Evolutionary conservation across 2,329 filamentous ascomycete genomes (phyloP).

Genomic region (Waltergamsia citrina): DNA sequence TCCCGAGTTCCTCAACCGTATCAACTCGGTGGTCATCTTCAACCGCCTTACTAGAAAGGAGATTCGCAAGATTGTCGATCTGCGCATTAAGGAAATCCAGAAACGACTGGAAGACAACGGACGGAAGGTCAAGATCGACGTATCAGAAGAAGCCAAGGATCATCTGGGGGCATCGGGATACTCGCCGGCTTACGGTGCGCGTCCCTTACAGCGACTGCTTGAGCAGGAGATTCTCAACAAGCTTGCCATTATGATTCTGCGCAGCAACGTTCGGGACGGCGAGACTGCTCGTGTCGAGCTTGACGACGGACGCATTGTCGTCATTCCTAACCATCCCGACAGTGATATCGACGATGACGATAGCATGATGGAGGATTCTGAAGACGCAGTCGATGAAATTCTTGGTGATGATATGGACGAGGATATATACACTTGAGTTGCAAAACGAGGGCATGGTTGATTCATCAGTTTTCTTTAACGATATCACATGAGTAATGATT

Average conservation of each 20-base stretch:
- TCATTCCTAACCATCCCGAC: slow-evolving; percentile 71
- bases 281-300: slow-evolving; percentile 75
- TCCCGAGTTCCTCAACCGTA: slow-evolving; percentile 96
- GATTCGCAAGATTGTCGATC: slow-evolving; percentile 92
- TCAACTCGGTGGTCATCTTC: slow-evolving; percentile 94
- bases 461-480: too few relatives aligned
- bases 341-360: slow-evolving; percentile 66
- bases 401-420: slow-evolving; percentile 51
- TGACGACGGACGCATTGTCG: slow-evolving; percentile 67
- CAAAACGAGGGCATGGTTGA: slow-evolving; percentile 10
- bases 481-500: too few relatives aligned
- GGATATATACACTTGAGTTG: slow-evolving; percentile 35
- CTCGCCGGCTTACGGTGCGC: slow-evolving; percentile 88
- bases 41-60: slow-evolving; percentile 85
- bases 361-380: slow-evolving; percentile 51
- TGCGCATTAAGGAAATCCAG: slow-evolving; percentile 83
- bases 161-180: slow-evolving; percentile 89
- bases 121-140: slow-evolving; percentile 76
- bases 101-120: slow-evolving; percentile 78
- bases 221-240: slow-evolving; percentile 96
- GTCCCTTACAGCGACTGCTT: slow-evolving; percentile 80
- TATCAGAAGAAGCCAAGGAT: slow-evolving; percentile 79
- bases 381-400: slow-evolving; percentile 64
- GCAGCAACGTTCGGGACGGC: slow-evolving; percentile 76
- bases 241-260: slow-evolving; percentile 81